Base-by-base conservation (phyloP, 2,329 filamentous ascomycete species). In the Phialophora macrospora region DNA sequence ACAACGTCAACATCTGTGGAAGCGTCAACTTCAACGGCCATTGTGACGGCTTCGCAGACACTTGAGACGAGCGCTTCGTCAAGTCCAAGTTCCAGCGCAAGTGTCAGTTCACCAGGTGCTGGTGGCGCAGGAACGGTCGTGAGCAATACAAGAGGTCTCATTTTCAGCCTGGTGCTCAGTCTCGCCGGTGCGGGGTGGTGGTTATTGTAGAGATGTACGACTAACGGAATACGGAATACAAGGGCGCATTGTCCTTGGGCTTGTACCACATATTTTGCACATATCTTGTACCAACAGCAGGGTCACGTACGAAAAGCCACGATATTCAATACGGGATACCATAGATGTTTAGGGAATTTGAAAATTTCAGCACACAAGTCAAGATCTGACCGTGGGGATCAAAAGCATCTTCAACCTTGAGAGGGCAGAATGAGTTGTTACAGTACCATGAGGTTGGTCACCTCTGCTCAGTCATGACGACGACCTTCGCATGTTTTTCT, bases 91-190 rank as follows among this genome's bases (percentile, higher is more conserved):
- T 49, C 56, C 1, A 64, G 55, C 32, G 55, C 55, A 4, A 64
- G 48, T 51, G 32, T 48, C 22, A 60, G 44, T 32, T n/a, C 51
- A 32, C 34, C 26, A 38, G 48, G n/a, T 46, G 38, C 55, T 30
- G 52, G 5, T 30, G 41, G 11, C 20, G 51, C 63, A 2, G 41
- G 57, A 1, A 49, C 14, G n/a, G 17, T 52, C 24, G 30, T 41
- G 12, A 34, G 59, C 34, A 57, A 44, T 38, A 26, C 44, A 7
- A 51, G 49, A 38, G 28, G 41, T 1, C 34, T 61, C 22, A 20
- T 65, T 1, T 22, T 57, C 14, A 56, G 24, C 34, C n/a, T 65
- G 12, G 41, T 51, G 38, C 51, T 65, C 20, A 51, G 41, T 20
- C 12, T 61, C 24, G 51, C 30, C 17, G 57, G 57, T 12, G 60